A percentile compares a stretch with the other conserved stretches of the same genome.
Conservation (phyloP, 2,329 filamentous ascomycete genomes). For the Colletotrichum musae region DNA sequence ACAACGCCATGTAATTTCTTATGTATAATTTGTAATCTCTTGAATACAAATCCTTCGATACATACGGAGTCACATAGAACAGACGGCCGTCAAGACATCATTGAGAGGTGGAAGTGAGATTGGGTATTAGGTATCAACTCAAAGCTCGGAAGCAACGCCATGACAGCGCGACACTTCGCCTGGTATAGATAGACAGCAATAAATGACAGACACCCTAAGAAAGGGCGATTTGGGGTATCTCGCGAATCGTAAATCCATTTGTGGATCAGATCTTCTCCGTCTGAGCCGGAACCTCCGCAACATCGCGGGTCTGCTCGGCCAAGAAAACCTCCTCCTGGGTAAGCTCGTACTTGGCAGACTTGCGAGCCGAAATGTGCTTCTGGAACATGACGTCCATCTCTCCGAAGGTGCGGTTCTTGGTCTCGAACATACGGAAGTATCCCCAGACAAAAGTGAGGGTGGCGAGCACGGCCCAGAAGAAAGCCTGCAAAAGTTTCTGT, state of each 20-base stretch:
- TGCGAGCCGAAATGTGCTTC: constrained; percentile 54
- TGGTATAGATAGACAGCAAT: constrained; percentile 21
- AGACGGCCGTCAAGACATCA: too few relatives aligned
- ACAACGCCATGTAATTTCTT: background rate
- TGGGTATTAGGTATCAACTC: constrained; percentile 29
- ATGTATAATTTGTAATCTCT: background rate
- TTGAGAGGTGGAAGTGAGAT: background rate
- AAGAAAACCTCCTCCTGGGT: constrained; percentile 51
- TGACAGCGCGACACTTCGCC: background rate
- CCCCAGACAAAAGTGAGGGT: constrained; percentile 57
- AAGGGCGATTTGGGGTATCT: constrained; percentile 22
- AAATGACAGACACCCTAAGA: constrained; percentile 7
- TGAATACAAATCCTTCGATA: background rate
- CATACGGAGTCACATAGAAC: background rate
- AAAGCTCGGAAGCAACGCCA: background rate
- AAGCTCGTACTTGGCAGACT: constrained; percentile 54
- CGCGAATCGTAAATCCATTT: background rate
- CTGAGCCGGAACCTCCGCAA: background rate
- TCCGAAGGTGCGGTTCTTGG: constrained; percentile 60
- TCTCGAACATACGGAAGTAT: constrained; percentile 61
- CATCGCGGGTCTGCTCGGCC: constrained; percentile 26
- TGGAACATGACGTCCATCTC: constrained; percentile 61
- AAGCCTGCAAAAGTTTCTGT: constrained; percentile 52
- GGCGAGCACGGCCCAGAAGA: constrained; percentile 57
- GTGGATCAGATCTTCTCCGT: constrained; percentile 28